These are phyloP conservation scores for Yamadazyma philogaea DNA, from an alignment of 805 yeast genomes.

Conservation along the genomic window DNA sequence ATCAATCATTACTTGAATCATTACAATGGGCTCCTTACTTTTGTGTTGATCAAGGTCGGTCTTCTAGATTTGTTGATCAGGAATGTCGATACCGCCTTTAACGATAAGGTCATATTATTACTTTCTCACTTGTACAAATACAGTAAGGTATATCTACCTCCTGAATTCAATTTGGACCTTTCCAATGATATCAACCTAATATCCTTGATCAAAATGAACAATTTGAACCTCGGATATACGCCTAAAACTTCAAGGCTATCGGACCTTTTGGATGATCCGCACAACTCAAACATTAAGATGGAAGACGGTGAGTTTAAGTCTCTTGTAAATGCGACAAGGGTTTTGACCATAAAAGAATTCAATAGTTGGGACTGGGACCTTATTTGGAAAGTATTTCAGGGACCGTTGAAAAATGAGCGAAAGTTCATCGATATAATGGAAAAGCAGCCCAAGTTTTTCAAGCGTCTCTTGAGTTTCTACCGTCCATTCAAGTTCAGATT, in stretches of 20 bases:
- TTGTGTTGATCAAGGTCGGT: constrained; percentile 49
- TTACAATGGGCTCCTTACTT: constrained; percentile 58
- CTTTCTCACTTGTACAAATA: constrained; percentile 13
- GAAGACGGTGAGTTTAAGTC: constrained; percentile 70
- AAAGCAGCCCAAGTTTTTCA: constrained; percentile 79
- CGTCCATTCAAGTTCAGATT: constrained; percentile 90
- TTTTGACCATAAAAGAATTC: constrained; percentile 73
- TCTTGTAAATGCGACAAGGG: constrained; percentile 64
- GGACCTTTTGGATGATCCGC: background rate
- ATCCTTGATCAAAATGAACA: constrained; percentile 12
- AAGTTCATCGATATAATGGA: constrained; percentile 72
- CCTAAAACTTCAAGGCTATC: background rate
- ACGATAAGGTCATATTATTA: constrained; percentile 12
- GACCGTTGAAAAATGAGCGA: constrained; percentile 72
- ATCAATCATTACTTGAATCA: constrained; percentile 47
- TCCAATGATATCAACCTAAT: constrained; percentile 10
- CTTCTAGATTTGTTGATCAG: constrained; percentile 47
- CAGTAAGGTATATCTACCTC: constrained; percentile 12
- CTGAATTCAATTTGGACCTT: constrained; percentile 13
- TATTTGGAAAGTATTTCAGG: constrained; percentile 68
- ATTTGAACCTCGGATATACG: constrained; percentile 9
- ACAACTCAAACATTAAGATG: constrained; percentile 12
- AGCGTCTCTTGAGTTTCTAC: constrained; percentile 78
- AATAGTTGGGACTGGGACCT: constrained; percentile 86
- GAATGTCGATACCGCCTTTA: constrained; percentile 30